Conservation (phyloP, 306 rosid species). For the Mucuna pruriens region DNA sequence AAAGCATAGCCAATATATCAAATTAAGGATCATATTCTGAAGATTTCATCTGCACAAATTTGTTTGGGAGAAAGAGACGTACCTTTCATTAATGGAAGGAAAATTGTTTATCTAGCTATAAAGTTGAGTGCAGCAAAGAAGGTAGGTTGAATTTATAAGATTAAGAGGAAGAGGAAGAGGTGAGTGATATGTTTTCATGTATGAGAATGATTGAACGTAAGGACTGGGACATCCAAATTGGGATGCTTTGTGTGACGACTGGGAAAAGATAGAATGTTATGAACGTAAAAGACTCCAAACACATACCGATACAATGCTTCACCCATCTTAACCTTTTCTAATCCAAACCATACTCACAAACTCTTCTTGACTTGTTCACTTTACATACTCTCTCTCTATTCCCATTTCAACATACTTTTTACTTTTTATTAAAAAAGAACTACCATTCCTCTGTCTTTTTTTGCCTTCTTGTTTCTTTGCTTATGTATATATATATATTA, state of each 20-base stretch:
- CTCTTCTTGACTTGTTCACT: neutral
- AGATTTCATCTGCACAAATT: neutral
- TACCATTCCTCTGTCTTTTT: no score
- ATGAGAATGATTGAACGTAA: neutral
- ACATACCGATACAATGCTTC: neutral
- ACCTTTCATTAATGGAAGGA: slow-evolving; percentile 13
- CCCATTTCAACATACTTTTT: no score
- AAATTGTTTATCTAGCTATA: neutral
- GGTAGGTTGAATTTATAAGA: neutral
- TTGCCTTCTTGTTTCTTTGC: no score
- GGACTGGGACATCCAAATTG: neutral
- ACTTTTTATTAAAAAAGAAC: no score
- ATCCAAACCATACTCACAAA: neutral
- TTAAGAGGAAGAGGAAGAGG: neutral
- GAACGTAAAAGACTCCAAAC: neutral
- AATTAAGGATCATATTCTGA: neutral
- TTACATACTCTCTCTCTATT: no score
- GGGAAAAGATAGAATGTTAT: neutral
- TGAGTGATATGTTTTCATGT: neutral
- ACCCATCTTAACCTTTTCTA: no score
- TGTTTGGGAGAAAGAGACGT: neutral
- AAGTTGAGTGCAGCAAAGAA: neutral
- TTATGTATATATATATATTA: no score
- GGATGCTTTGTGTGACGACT: slow-evolving; percentile 19
- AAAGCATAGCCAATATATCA: neutral